phyloP scores from a whole-genome alignment of 2,329 filamentous ascomycete genomes.

The Cladophialophora yegresii region DNA sequence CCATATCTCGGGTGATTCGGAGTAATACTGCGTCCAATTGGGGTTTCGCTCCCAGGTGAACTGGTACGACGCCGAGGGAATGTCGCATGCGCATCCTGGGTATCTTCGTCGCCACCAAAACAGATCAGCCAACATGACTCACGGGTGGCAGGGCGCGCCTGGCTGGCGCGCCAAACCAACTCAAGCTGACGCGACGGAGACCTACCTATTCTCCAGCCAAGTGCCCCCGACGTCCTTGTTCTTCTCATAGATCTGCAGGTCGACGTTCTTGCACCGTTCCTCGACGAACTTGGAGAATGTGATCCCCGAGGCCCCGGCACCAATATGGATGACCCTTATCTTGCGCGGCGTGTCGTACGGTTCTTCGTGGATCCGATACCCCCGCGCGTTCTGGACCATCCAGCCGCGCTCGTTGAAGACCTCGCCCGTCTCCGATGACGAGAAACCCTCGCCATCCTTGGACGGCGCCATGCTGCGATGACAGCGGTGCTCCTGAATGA shows the following conservation, averaged over 20 bases:
- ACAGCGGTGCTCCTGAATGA: neutral
- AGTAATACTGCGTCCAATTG: conserved; percentile 33
- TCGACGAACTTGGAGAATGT: conserved; percentile 41
- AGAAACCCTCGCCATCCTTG: conserved; percentile 24
- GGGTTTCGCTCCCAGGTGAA: conserved; percentile 33
- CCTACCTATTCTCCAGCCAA: conserved; percentile 39
- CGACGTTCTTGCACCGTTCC: conserved; percentile 28
- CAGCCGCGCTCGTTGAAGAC: conserved; percentile 25
- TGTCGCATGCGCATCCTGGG: conserved; percentile 50
- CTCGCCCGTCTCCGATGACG: conserved; percentile 14
- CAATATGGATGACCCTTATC: conserved; percentile 44
- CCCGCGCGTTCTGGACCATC: conserved; percentile 20
- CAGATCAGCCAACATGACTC: neutral
- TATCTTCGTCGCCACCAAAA: conserved; percentile 34
- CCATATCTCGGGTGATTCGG: conserved; percentile 37
- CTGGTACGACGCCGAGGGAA: conserved; percentile 43
- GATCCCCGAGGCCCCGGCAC: conserved; percentile 47
- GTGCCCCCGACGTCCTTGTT: conserved; percentile 40
- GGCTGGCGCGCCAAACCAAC: neutral
- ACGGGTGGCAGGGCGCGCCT: conserved; percentile 25
- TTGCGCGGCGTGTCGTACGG: conserved; percentile 23
- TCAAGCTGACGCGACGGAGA: neutral
- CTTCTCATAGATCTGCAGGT: conserved; percentile 38
- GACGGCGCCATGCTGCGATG: conserved; percentile 18
- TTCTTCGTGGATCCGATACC: conserved; percentile 25